Conservation (phyloP, 2,329 filamentous ascomycete genomes). For the Hypoxylon sp. region DNA sequence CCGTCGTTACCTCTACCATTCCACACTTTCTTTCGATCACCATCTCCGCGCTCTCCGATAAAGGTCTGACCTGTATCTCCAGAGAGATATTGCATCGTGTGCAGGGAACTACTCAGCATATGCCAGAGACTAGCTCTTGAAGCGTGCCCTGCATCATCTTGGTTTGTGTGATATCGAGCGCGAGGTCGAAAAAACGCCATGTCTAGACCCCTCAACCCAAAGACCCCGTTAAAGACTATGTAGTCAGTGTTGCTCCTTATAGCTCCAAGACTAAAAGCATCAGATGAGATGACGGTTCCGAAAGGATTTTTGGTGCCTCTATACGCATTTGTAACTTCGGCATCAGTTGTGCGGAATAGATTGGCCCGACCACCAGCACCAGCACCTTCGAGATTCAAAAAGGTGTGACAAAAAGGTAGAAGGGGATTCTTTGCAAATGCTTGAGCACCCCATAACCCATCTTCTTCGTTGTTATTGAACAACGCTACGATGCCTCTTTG, state of each 20-base stretch:
- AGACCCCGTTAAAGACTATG: slow-evolving; percentile 79
- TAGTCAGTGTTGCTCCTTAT: slow-evolving; percentile 93
- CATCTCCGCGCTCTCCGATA: slow-evolving; percentile 61
- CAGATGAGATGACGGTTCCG: slow-evolving; percentile 82
- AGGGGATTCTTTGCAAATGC: slow-evolving; percentile 88
- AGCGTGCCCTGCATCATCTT: slow-evolving; percentile 86
- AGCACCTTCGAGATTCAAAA: slow-evolving; percentile 94
- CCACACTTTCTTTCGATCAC: slow-evolving; percentile 69
- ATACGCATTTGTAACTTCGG: slow-evolving; percentile 86
- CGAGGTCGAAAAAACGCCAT: slow-evolving; percentile 91
- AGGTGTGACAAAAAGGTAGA: slow-evolving; percentile 83
- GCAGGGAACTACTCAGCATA: slow-evolving; percentile 88
- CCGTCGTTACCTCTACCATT: slow-evolving; percentile 75
- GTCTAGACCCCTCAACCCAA: slow-evolving; percentile 89
- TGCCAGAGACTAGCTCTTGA: slow-evolving; percentile 83
- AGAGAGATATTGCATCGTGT: slow-evolving; percentile 78
- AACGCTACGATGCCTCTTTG: slow-evolving; percentile 84
- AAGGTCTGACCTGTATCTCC: slow-evolving; percentile 76
- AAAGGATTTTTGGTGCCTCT: slow-evolving; percentile 79
- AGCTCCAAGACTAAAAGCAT: slow-evolving; percentile 83
- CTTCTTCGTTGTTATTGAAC: slow-evolving; percentile 96
- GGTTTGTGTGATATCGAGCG: slow-evolving; percentile 87
- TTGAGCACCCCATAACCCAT: slow-evolving; percentile 86
- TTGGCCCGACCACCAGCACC: slow-evolving; percentile 90
- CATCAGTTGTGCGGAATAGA: slow-evolving; percentile 88